A percentile compares a stretch with the other conserved stretches of the same genome.
Conservation (phyloP, 805 yeast species). For the Candida lessepsii region DNA sequence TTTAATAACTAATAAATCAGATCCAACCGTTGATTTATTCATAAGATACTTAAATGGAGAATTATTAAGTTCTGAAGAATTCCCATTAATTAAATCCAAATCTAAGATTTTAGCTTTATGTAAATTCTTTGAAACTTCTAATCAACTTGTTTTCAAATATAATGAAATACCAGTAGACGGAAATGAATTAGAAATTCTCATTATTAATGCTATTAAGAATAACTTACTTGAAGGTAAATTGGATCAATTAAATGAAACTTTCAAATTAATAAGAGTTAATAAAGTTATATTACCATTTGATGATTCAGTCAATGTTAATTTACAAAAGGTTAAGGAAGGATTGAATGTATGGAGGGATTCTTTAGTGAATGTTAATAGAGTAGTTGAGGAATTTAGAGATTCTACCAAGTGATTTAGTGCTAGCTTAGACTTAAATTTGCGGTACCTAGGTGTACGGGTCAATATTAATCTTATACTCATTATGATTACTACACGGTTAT, state of each 20-base stretch:
- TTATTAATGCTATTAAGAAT: constrained; percentile 43
- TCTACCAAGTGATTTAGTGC: constrained; percentile 25
- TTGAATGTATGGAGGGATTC: constrained; percentile 40
- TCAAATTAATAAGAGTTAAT: constrained; percentile 40
- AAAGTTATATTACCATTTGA: constrained; percentile 41
- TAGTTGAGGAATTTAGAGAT: constrained; percentile 43
- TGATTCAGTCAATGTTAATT: constrained; percentile 25
- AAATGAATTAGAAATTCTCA: constrained; percentile 37
- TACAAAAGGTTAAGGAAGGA: constrained; percentile 35
- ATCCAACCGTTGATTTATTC: constrained; percentile 30
- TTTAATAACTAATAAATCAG: constrained; percentile 24
- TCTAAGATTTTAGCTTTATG: constrained; percentile 42
- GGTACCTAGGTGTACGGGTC: too few relatives aligned
- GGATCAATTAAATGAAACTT: constrained; percentile 41
- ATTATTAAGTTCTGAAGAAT: constrained; percentile 21
- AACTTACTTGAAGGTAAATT: constrained; percentile 46
- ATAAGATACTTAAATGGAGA: constrained; percentile 36
- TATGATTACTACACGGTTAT: too few relatives aligned
- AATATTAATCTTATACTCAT: too few relatives aligned
- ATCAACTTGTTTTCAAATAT: constrained; percentile 27
- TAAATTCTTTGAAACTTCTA: constrained; percentile 30
- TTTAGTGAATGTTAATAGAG: constrained; percentile 40
- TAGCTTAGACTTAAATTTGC: too few relatives aligned
- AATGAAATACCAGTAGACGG: constrained; percentile 35
- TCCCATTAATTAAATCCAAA: constrained; percentile 22